Evolutionary conservation across 148 eudicot genomes (phyloP).

Genomic region (Spergularia bocconei): DNA sequence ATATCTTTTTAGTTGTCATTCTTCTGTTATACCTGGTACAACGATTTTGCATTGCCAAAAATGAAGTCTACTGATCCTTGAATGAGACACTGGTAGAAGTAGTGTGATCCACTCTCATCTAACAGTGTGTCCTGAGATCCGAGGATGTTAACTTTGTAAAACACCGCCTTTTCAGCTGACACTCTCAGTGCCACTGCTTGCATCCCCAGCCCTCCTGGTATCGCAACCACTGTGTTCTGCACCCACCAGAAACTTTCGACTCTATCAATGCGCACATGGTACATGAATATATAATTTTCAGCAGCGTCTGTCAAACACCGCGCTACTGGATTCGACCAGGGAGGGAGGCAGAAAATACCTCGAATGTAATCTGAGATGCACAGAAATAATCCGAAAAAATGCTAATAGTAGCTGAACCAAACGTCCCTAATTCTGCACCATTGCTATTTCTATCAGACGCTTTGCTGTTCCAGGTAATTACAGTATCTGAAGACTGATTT

Average conservation of each 20-base stretch:
- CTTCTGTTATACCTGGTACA: conserved; percentile 45
- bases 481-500: conserved; percentile 39
- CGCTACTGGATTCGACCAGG: not conserved
- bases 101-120: conserved; percentile 77
- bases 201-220: conserved; percentile 51
- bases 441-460: conserved; percentile 53
- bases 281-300: no score
- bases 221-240: conserved; percentile 68
- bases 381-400: conserved; percentile 78
- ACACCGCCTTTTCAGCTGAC: conserved; percentile 56
- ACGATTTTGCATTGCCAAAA: conserved; percentile 79
- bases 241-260: not conserved
- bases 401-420: conserved; percentile 61
- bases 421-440: conserved; percentile 63
- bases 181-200: conserved; percentile 92
- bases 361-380: conserved; percentile 69
- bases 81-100: conserved; percentile 61
- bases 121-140: conserved; percentile 87
- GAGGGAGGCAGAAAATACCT: conserved; percentile 38
- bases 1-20: no score
- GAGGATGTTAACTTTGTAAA: conserved; percentile 56
- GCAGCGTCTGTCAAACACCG: no score
- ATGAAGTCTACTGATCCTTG: conserved; percentile 88
- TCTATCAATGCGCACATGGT: no score
- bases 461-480: conserved; percentile 72